Conservation (phyloP, 495 filamentous ascomycete genomes). For the Podospora anserina region DNA sequence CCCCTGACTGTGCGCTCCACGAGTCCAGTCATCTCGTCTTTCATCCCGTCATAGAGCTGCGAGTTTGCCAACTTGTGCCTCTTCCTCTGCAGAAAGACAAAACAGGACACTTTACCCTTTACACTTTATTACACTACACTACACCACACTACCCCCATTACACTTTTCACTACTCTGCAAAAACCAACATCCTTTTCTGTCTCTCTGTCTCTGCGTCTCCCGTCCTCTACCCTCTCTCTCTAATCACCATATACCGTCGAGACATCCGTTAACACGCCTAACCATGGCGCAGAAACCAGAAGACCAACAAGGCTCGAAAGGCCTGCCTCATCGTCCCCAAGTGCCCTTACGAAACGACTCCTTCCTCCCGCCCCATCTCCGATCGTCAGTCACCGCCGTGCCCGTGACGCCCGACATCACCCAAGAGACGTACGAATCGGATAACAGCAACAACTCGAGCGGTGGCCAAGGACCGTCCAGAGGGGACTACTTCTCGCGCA, state of each 20-base stretch:
- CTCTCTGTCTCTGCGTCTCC: background rate
- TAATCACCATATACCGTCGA: background rate
- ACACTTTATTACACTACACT: slow-evolving; percentile 9
- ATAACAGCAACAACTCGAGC: slow-evolving; percentile 14
- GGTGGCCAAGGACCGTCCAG: slow-evolving; percentile 7
- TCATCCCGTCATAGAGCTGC: slow-evolving; percentile 17
- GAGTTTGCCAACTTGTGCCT: slow-evolving; percentile 14
- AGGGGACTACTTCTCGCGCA: slow-evolving; percentile 42
- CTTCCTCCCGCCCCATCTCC: slow-evolving; percentile 37
- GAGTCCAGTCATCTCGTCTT: slow-evolving; percentile 9
- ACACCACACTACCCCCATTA: background rate
- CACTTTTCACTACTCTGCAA: background rate
- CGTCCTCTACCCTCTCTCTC: no score
- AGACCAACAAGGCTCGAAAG: slow-evolving; percentile 8
- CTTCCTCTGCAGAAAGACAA: background rate
- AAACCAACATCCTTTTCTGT: background rate
- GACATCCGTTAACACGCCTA: slow-evolving; percentile 11
- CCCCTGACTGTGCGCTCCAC: slow-evolving; percentile 4
- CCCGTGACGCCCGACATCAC: slow-evolving; percentile 52
- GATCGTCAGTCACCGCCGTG: slow-evolving; percentile 32
- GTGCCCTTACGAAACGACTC: slow-evolving; percentile 25
- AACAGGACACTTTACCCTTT: slow-evolving; percentile 3
- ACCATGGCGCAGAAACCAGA: slow-evolving; percentile 19
- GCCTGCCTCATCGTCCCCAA: slow-evolving; percentile 6
- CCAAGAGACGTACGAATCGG: slow-evolving; percentile 35